Evolutionary conservation across 1,139 yeast species (phyloP), one percentile per base, ranked within the genome.

Genomic region (Blastobotrys persicus): DNA sequence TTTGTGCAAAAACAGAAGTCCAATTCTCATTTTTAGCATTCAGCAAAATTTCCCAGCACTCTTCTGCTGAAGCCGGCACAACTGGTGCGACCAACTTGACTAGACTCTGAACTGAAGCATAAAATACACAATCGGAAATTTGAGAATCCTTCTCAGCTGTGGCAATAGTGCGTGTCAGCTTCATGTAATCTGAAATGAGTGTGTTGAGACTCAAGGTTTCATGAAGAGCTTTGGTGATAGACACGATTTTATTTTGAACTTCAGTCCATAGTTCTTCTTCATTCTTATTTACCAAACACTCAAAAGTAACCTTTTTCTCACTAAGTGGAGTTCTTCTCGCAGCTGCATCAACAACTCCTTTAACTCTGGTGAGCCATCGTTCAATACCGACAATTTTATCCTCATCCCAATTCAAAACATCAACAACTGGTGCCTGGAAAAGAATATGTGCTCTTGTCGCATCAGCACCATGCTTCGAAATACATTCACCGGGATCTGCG

Each of bases 381-480:
- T 87, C 88, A 34, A 86, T 77, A 2, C 98, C 98, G 17, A 78
- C 80, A 54, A 92, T 91, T 63, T 87, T 92, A 2, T 76, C 73
- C 59, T 88, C 96, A 60, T 91, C 94, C 98, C 98, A 92, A 58
- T 83, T 81, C 53, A 92, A 73, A 2, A 83, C 80, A 59, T 89
- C 96, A 1, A 78, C 70, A 2, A 91, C 79, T 1, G 98, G 97
- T 0, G 98, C 97, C 65, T 84, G 95, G 71, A 92, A 92, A n/a
- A 92, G 68, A 58, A 92, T 80, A 61, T 91, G 96, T 0, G 98
- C 98, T 54, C 98, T 77, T 0, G 92, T 86, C 0, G 96, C 91
- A 71, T 92, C 98, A 1, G 97, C 91, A 2, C 98, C 98, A 66
- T 88, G 88, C 42, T 73, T 74, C n/a, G 63, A 65, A 28, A 92